phyloP scores from a whole-genome alignment of 305 asterid species.

The Solanum hybrid region DNA sequence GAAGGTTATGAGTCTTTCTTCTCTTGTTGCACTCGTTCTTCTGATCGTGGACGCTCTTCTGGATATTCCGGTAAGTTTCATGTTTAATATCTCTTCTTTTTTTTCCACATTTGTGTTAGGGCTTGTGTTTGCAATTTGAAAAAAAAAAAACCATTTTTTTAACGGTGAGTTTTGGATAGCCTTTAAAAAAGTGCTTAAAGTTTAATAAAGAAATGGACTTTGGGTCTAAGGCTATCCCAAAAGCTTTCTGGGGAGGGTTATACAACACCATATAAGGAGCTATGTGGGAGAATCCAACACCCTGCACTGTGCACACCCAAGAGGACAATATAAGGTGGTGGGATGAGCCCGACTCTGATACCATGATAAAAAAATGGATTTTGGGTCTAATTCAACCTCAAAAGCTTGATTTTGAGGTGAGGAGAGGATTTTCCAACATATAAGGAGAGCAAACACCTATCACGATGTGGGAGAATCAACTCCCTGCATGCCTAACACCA shows the following conservation, averaged over 20 bases:
- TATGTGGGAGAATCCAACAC: neutral
- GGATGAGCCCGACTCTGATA: neutral
- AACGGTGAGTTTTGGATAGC: neutral
- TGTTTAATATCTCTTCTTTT: neutral
- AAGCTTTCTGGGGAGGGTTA: neutral
- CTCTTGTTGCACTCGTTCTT: constrained; percentile 80
- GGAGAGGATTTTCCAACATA: neutral
- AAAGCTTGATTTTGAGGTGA: neutral
- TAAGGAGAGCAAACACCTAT: neutral
- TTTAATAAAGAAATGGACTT: neutral
- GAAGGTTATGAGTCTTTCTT: constrained; percentile 94
- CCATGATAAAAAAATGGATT: neutral
- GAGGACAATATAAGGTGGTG: neutral
- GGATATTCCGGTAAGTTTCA: constrained; percentile 65
- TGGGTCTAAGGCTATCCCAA: neutral
- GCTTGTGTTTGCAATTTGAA: neutral
- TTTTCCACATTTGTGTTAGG: neutral
- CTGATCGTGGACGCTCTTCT: constrained; percentile 77
- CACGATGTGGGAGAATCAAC: neutral
- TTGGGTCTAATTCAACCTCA: neutral
- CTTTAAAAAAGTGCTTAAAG: neutral
- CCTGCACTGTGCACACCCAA: neutral
- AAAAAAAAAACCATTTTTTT: too few relatives aligned
- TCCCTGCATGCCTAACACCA: neutral
- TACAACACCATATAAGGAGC: neutral